A percentile compares a stretch with the other conserved stretches of the same genome.
Evolutionary conservation across 2,329 filamentous ascomycete species (phyloP).

Genomic region (Colletotrichum tofieldiae): DNA sequence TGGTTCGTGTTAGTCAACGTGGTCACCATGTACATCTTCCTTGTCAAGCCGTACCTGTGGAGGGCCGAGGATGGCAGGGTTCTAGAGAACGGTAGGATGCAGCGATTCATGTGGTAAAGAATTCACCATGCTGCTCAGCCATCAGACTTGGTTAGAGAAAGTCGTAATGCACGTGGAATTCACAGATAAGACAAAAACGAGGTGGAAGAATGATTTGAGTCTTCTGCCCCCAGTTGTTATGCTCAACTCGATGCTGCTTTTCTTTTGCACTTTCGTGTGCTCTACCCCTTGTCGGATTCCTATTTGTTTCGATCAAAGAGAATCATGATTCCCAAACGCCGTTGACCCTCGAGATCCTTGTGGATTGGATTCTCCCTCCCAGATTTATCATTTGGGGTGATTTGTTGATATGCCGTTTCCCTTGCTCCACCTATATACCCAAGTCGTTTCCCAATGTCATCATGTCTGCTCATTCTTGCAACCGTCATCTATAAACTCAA

Average conservation of each 20-base stretch:
- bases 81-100: conserved; percentile 70
- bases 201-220: not conserved
- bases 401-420: conserved; percentile 33
- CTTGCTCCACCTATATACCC: conserved; percentile 25
- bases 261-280: conserved; percentile 34
- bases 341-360: not conserved
- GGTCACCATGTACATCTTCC: conserved; percentile 79
- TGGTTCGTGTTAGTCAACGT: conserved; percentile 80
- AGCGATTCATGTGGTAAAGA: conserved; percentile 86
- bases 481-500: conserved; percentile 74
- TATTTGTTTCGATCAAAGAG: conserved; percentile 2
- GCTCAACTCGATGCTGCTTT: conserved; percentile 10
- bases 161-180: not conserved
- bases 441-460: conserved; percentile 2
- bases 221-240: not conserved
- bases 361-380: conserved; percentile 19
- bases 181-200: not conserved
- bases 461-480: conserved; percentile 8
- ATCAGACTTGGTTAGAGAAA: not conserved
- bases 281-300: conserved; percentile 25
- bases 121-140: too few species aligned
- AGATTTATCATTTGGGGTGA: conserved; percentile 5
- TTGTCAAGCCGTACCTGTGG: conserved; percentile 80
- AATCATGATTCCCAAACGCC: conserved; percentile 34
- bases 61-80: conserved; percentile 64